Base-by-base conservation (phyloP, 163 green algal genomes). In the Chloromonas sp. region DNA sequence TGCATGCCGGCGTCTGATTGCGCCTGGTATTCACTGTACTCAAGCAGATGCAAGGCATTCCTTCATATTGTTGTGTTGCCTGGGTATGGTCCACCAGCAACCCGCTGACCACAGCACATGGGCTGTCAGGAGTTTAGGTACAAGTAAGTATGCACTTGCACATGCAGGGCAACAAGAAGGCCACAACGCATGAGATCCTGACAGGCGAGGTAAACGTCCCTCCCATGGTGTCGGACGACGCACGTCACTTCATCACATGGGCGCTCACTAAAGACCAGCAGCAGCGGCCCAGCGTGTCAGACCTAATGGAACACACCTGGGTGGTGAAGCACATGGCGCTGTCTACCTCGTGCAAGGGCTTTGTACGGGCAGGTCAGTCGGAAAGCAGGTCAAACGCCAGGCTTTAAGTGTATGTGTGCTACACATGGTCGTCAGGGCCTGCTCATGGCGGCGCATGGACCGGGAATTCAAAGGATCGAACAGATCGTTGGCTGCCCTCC, bases 281-380 rank as follows among this genome's bases (percentile, higher is more conserved):
- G n/a, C 86, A 83, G 80, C 87, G 90, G 13, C 90, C 90, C 0
- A 87, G 62, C 1, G 89, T 93, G 13, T 77, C 82, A 84, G 82
- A 91, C 85, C 87, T 93, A 11, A 79, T 88, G 0, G 84, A 91
- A 80, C 90, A 93, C 86, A 88, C 88, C 5, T 93, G 90, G 90
- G 76, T 93, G 0, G 71, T 83, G 13, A 79, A 61, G 77, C 78
- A 91, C 83, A 89, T 88, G 71, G 84, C 74, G 81, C 83, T 71
- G 14, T 60, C 15, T 1, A 79, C 2, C 58, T 70, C n/a, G 60
- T 82, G 71, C 1, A 71, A 8, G 77, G 11, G 66, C 5, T 11
- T 11, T 76, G 66, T 11, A 36, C 36, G 36, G 66, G 66, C 66
- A 11, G 5, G 66, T 11, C 5, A 11, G 66, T 76, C 2, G 58